Evolutionary conservation across 768 basidiomycete genomes (phyloP).

Genomic region (Lentinula sp.): DNA sequence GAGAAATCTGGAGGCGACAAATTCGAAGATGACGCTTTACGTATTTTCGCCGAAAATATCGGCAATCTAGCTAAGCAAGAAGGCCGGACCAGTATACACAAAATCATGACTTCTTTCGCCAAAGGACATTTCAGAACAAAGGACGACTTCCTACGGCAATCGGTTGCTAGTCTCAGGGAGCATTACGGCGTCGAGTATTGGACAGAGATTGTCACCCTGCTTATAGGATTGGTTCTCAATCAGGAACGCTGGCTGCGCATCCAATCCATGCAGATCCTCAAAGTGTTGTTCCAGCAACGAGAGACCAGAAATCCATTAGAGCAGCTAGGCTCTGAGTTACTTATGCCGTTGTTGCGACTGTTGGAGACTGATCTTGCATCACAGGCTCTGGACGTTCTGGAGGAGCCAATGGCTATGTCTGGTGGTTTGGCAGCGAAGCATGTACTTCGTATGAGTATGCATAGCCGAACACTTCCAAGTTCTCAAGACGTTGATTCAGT

Average conservation of each 20-base stretch:
- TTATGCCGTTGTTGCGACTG: constrained; percentile 86
- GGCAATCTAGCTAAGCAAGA: constrained; percentile 66
- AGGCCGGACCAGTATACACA: constrained; percentile 70
- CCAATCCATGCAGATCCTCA: constrained; percentile 82
- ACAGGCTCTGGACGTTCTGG: constrained; percentile 88
- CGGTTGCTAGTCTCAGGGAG: constrained; percentile 78
- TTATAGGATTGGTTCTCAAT: constrained; percentile 86
- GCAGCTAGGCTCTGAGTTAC: constrained; percentile 73
- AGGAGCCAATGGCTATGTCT: constrained; percentile 79
- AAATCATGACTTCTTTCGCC: constrained; percentile 86
- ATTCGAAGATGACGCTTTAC: constrained; percentile 46
- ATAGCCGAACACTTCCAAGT: constrained; percentile 36
- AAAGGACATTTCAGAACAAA: constrained; percentile 84
- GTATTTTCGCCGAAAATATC: constrained; percentile 69
- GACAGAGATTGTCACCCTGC: constrained; percentile 75
- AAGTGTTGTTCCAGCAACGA: constrained; percentile 81
- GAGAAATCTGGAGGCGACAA: constrained; percentile 32
- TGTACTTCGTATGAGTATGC: constrained; percentile 91
- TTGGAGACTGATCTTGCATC: constrained; percentile 83
- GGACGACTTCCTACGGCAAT: constrained; percentile 91
- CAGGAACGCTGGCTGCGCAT: constrained; percentile 74
- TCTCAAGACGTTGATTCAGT: constrained; percentile 43
- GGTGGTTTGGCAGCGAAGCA: constrained; percentile 75
- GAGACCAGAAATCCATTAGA: constrained; percentile 73
- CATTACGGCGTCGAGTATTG: constrained; percentile 72